These are phyloP conservation scores for Paraconiothyrium brasiliense DNA, from an alignment of 2,329 filamentous ascomycete genomes.

Conservation along the genomic window DNA sequence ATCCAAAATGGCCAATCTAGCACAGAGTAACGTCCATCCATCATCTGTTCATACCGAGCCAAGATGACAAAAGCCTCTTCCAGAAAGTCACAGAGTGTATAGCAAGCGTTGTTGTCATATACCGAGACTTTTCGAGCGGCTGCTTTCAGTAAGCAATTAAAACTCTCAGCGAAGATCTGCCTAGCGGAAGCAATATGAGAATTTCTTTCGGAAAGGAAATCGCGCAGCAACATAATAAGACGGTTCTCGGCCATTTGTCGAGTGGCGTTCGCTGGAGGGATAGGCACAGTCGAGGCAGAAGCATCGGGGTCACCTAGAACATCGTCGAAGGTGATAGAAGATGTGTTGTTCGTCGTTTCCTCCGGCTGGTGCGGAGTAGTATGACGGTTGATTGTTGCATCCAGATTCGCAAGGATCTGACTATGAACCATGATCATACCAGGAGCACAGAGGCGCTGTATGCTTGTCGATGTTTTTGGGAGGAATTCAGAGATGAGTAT, in stretches of 20 bases:
- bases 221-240: constrained; percentile 81
- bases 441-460: constrained; percentile 73
- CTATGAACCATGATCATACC: constrained; percentile 83
- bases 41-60: constrained; percentile 66
- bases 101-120: constrained; percentile 84
- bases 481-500: constrained; percentile 75
- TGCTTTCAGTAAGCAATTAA: constrained; percentile 76
- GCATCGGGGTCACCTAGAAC: constrained; percentile 72
- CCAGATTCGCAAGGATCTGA: constrained; percentile 80
- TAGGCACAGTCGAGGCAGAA: constrained; percentile 67
- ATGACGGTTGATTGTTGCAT: constrained; percentile 84
- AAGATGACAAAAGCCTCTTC: constrained; percentile 80
- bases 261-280: constrained; percentile 74
- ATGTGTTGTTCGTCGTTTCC: constrained; percentile 48
- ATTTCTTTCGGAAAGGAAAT: constrained; percentile 74
- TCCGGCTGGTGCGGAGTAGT: constrained; percentile 49
- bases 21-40: constrained; percentile 55
- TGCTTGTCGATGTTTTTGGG: constrained; percentile 57
- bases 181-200: constrained; percentile 64
- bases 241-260: constrained; percentile 90
- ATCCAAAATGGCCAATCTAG: constrained; percentile 89
- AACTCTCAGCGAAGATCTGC: constrained; percentile 78
- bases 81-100: constrained; percentile 89
- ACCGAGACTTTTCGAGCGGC: constrained; percentile 78
- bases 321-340: constrained; percentile 72